A percentile compares a stretch with the other conserved stretches of the same genome.
Conservation (phyloP, 495 filamentous ascomycete genomes). For the Xylaria grammica region DNA sequence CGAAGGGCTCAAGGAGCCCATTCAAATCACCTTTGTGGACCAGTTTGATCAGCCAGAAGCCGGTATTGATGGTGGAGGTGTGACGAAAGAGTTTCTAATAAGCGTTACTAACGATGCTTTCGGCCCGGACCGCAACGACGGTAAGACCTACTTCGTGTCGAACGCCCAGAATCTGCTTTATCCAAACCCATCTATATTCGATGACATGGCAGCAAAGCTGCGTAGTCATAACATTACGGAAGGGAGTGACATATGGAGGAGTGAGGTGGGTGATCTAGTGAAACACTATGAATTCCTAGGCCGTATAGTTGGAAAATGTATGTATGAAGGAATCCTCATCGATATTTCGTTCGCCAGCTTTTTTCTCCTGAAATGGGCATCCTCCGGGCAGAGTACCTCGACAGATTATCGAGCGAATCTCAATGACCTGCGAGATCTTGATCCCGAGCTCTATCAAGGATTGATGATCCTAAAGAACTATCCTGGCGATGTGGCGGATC, state of each 20-base stretch:
- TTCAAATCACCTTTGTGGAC: slow-evolving; percentile 96
- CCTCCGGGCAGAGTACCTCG: slow-evolving; percentile 65
- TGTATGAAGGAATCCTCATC: slow-evolving; percentile 96
- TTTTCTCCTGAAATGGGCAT: slow-evolving; percentile 93
- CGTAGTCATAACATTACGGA: slow-evolving; percentile 59
- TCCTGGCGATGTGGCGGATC: slow-evolving; percentile 76
- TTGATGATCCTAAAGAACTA: slow-evolving; percentile 91
- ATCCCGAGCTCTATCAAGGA: slow-evolving; percentile 92
- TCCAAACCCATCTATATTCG: slow-evolving; percentile 81
- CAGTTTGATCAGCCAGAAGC: slow-evolving; percentile 85
- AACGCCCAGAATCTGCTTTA: slow-evolving; percentile 91
- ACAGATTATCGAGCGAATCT: slow-evolving; percentile 83
- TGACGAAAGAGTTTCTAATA: slow-evolving; percentile 96
- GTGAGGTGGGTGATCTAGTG: slow-evolving; percentile 64
- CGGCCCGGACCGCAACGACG: slow-evolving; percentile 39
- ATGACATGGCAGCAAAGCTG: slow-evolving; percentile 69
- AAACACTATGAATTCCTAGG: slow-evolving; percentile 90
- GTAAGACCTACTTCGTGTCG: slow-evolving; percentile 70
- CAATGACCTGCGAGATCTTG: slow-evolving; percentile 91
- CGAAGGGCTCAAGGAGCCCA: slow-evolving; percentile 90
- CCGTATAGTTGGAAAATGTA: slow-evolving; percentile 91
- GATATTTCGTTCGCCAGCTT: slow-evolving; percentile 94
- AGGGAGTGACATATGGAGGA: slow-evolving; percentile 55
- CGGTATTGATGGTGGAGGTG: slow-evolving; percentile 95
- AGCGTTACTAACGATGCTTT: slow-evolving; percentile 91